phyloP scores from a whole-genome alignment of 768 basidiomycete species.

The Amanita thiersii region DNA sequence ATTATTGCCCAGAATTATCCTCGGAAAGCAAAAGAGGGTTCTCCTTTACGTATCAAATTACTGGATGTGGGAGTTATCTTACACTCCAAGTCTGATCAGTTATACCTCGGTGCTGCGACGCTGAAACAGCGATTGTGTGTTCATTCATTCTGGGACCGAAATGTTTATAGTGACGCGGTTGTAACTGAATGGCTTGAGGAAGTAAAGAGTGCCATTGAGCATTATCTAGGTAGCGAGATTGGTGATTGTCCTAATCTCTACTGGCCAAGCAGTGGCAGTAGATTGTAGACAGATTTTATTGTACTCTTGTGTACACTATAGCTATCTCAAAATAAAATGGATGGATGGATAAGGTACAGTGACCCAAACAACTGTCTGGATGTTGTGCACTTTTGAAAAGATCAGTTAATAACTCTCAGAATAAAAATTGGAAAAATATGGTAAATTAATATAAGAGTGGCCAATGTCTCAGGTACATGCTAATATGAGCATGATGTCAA shows the following conservation, averaged over 20 bases:
- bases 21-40: conserved; percentile 10
- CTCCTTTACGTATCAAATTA: conserved; percentile 1
- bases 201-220: conserved; percentile 22
- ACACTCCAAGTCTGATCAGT: conserved; percentile 35
- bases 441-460: too few relatives aligned
- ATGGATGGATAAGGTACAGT: too few relatives aligned
- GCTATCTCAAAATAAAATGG: too few relatives aligned
- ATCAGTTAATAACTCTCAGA: too few relatives aligned
- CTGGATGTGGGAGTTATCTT: conserved; percentile 22
- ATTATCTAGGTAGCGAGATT: conserved; percentile 20
- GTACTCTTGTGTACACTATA: too few relatives aligned
- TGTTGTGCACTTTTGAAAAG: too few relatives aligned
- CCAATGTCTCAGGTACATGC: too few relatives aligned
- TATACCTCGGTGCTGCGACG: conserved; percentile 37
- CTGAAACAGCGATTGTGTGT: conserved; percentile 23
- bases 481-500: too few relatives aligned
- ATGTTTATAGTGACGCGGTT: conserved; percentile 32
- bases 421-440: too few relatives aligned
- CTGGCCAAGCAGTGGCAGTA: too few relatives aligned
- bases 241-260: background rate
- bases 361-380: too few relatives aligned
- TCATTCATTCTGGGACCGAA: conserved; percentile 30
- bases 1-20: conserved; percentile 30
- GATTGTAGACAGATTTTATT: background rate
- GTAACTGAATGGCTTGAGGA: conserved; percentile 43